phyloP scores from a whole-genome alignment of 371 early-diverging fungal genomes.

The Mucor mucedo region DNA sequence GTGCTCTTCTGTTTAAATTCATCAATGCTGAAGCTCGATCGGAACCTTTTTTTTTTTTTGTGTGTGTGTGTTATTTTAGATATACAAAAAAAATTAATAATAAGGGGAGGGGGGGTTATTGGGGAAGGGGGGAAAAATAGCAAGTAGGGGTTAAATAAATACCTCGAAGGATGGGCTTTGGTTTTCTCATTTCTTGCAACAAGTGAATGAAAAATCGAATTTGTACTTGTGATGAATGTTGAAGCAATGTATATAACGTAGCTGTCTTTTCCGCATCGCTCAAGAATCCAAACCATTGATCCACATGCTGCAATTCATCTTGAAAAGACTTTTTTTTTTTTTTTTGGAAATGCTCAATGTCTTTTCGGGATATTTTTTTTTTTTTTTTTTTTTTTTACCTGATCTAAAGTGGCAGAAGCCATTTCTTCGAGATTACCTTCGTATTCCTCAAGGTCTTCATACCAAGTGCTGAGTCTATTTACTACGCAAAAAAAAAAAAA shows the following conservation, averaged over 20 bases:
- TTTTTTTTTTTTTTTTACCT: slow-evolving; percentile 31
- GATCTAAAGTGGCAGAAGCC: slow-evolving; percentile 88
- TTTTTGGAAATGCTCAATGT: neutral
- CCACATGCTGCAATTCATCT: slow-evolving; percentile 82
- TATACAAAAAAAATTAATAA: neutral
- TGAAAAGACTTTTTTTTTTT: slow-evolving; percentile 18
- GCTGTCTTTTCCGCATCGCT: slow-evolving; percentile 91
- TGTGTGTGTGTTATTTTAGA: slow-evolving; percentile 1
- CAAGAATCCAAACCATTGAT: slow-evolving; percentile 93
- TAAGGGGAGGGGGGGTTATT: neutral
- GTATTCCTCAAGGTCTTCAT: slow-evolving; percentile 88
- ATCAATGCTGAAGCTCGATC: slow-evolving; percentile 32
- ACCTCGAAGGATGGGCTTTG: slow-evolving; percentile 65
- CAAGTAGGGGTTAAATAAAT: slow-evolving; percentile 41
- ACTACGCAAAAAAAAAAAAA: slow-evolving; percentile 32
- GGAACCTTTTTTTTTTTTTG: slow-evolving; percentile 40
- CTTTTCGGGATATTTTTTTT: slow-evolving; percentile 11
- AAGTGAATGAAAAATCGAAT: slow-evolving; percentile 92
- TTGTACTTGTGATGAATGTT: slow-evolving; percentile 88
- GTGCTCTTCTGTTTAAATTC: slow-evolving; percentile 17
- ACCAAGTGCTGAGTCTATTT: slow-evolving; percentile 84
- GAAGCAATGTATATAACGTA: slow-evolving; percentile 88
- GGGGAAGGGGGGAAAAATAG: neutral
- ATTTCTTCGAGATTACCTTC: slow-evolving; percentile 93
- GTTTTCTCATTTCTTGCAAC: slow-evolving; percentile 75